These are phyloP conservation scores for Globisporangium okanoganense DNA, from an alignment of 352 stramenopile genomes.

Conservation along the genomic window DNA sequence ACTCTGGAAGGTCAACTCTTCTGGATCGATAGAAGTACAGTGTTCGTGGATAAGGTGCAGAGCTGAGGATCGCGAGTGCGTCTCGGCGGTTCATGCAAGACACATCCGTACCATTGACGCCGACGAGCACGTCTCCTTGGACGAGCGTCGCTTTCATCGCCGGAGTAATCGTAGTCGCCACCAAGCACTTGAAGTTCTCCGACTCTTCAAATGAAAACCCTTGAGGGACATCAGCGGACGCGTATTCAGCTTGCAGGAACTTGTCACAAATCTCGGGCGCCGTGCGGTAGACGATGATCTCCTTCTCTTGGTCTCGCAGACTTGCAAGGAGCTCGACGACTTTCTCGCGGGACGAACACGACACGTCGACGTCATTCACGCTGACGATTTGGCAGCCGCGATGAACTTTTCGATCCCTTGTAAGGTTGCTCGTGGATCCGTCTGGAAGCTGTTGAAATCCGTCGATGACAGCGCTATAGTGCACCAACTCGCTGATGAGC, in stretches of 20 bases:
- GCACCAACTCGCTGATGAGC: conserved; percentile 35
- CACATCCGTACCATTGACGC: conserved; percentile 41
- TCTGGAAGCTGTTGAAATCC: conserved; percentile 39
- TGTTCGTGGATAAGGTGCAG: conserved; percentile 26
- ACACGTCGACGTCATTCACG: conserved; percentile 52
- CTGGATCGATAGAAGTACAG: conserved; percentile 32
- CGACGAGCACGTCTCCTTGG: conserved; percentile 37
- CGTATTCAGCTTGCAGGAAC: conserved; percentile 27
- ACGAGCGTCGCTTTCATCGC: conserved; percentile 12
- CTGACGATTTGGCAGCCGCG: conserved; percentile 50
- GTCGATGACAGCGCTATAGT: conserved; percentile 46
- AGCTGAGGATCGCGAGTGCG: conserved; percentile 24
- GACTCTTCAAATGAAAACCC: conserved; percentile 32
- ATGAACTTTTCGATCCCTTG: conserved; percentile 32
- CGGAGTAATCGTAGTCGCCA: conserved; percentile 19
- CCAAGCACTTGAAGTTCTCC: conserved; percentile 34
- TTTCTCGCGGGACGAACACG: conserved; percentile 27
- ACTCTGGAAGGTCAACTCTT: conserved; percentile 27
- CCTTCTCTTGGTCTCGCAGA: conserved; percentile 46
- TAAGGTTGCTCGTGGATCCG: conserved; percentile 32
- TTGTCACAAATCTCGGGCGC: conserved; percentile 17
- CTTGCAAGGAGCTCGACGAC: conserved; percentile 29
- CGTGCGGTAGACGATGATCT: conserved; percentile 51
- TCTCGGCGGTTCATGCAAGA: conserved; percentile 28
- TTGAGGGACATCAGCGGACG: conserved; percentile 18